These are phyloP conservation scores for Wallacemonas sp. DNA, from an alignment of 208 protist genomes.

Conservation along the genomic window DNA sequence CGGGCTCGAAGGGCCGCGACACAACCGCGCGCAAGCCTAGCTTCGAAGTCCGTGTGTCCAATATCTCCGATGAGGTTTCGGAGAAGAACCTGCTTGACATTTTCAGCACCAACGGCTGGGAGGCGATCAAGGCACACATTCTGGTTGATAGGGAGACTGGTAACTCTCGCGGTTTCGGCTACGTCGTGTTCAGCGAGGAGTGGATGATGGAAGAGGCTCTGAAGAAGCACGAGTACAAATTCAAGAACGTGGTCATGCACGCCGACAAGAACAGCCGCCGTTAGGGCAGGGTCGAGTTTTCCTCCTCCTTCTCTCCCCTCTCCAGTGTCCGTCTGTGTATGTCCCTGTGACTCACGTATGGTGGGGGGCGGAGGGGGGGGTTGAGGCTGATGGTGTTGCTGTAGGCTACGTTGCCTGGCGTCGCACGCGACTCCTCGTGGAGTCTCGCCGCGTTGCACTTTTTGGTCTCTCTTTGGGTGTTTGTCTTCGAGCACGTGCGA, in stretches of 20 bases:
- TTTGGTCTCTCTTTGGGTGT: no score
- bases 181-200: slow-evolving; percentile 64
- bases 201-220: slow-evolving; percentile 41
- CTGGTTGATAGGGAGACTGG: slow-evolving; percentile 52
- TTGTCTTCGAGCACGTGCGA: no score
- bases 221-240: slow-evolving; percentile 33
- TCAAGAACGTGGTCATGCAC: slow-evolving; percentile 84
- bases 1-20: slow-evolving; percentile 23
- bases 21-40: slow-evolving; percentile 16
- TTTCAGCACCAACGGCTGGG: slow-evolving; percentile 54
- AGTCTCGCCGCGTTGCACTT: no score
- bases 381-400: no score
- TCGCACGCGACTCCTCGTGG: no score
- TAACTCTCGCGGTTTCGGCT: slow-evolving; percentile 76
- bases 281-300: not conserved
- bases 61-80: slow-evolving; percentile 80
- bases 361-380: no score
- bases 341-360: no score
- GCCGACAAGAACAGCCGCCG: slow-evolving; percentile 20
- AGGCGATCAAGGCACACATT: slow-evolving; percentile 60
- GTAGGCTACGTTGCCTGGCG: no score
- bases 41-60: slow-evolving; percentile 62
- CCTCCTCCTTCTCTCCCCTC: not conserved
- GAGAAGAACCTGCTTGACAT: slow-evolving; percentile 74
- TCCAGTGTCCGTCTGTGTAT: not conserved